Conservation (phyloP, 2,329 filamentous ascomycete species). For the Thermothelomyces thermophilus region DNA sequence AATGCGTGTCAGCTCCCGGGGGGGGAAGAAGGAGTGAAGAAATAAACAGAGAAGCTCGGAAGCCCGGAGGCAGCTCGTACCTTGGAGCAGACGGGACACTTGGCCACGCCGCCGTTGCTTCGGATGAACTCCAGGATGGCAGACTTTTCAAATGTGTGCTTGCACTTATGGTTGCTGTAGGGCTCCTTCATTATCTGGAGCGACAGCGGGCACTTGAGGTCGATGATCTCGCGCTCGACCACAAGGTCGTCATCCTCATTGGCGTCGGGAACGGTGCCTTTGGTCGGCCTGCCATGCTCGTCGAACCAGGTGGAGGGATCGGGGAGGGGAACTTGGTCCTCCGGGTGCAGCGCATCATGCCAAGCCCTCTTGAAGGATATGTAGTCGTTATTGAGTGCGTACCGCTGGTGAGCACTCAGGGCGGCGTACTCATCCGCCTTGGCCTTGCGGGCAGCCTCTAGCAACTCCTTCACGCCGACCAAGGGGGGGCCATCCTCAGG, state of each 20-base stretch:
- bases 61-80: slow-evolving; percentile 31
- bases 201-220: slow-evolving; percentile 64
- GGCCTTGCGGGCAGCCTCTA: slow-evolving; percentile 32
- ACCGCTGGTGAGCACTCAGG: slow-evolving; percentile 40
- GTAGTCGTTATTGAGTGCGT: slow-evolving; percentile 53
- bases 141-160: slow-evolving; percentile 63
- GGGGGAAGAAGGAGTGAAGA: no score
- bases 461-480: slow-evolving; percentile 30
- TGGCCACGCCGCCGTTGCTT: slow-evolving; percentile 31
- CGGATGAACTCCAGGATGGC: slow-evolving; percentile 52
- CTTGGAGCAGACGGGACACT: slow-evolving; percentile 62
- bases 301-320: slow-evolving; percentile 51
- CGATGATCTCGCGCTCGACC: slow-evolving; percentile 56
- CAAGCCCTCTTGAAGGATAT: slow-evolving; percentile 51
- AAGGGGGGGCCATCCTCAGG: slow-evolving; percentile 23
- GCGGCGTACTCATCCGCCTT: slow-evolving; percentile 38
- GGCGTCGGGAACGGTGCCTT: slow-evolving; percentile 26
- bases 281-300: slow-evolving; percentile 37
- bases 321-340: slow-evolving; percentile 45
- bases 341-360: slow-evolving; percentile 47
- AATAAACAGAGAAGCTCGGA: background rate
- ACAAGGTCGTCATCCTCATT: slow-evolving; percentile 61
- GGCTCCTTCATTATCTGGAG: slow-evolving; percentile 59
- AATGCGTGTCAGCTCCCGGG: background rate
- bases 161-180: slow-evolving; percentile 59